Evolutionary conservation across 2,329 filamentous ascomycete species (phyloP).

Genomic region (Diaporthe citri): DNA sequence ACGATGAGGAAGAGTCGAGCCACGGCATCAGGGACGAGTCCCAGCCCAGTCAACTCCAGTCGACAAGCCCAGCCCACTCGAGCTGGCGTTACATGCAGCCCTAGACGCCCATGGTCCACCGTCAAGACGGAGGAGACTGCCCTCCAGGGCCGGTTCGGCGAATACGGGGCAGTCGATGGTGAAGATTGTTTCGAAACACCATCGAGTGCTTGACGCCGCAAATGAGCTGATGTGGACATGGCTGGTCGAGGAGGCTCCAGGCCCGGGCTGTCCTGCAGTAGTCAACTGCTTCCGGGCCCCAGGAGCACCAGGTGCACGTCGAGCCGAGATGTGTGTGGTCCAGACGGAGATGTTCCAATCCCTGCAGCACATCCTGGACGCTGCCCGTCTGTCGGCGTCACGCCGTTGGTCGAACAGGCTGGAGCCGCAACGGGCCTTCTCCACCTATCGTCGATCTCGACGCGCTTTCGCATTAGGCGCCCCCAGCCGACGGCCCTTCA

Average conservation of each 20-base stretch:
- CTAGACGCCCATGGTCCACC: slow-evolving; percentile 27
- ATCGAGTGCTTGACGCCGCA: slow-evolving; percentile 34
- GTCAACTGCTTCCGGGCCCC: too few species aligned
- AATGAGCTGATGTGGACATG: slow-evolving; percentile 34
- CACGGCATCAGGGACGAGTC: background rate
- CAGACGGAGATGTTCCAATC: slow-evolving; percentile 23
- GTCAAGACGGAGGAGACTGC: slow-evolving; percentile 18
- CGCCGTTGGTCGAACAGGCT: slow-evolving; percentile 27
- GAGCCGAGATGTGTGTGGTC: background rate
- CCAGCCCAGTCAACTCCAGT: background rate
- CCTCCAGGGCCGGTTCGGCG: slow-evolving; percentile 11
- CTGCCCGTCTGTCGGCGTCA: slow-evolving; percentile 26
- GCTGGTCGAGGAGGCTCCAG: slow-evolving; percentile 15
- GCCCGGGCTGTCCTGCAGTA: too few species aligned
- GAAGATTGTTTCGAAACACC: slow-evolving; percentile 38
- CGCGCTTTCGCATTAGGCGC: slow-evolving; percentile 33
- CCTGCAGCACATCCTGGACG: slow-evolving; percentile 32
- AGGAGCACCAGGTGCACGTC: too few species aligned
- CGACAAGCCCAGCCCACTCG: slow-evolving; percentile 7
- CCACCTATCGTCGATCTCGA: slow-evolving; percentile 35
- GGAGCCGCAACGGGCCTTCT: slow-evolving; percentile 13
- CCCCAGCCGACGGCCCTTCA: slow-evolving; percentile 34
- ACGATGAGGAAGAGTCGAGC: background rate
- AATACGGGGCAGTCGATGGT: slow-evolving; percentile 19
- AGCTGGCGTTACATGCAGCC: slow-evolving; percentile 30